Base-by-base conservation (phyloP, 768 basidiomycete genomes). In the Hortiboletus flavorubellus region DNA sequence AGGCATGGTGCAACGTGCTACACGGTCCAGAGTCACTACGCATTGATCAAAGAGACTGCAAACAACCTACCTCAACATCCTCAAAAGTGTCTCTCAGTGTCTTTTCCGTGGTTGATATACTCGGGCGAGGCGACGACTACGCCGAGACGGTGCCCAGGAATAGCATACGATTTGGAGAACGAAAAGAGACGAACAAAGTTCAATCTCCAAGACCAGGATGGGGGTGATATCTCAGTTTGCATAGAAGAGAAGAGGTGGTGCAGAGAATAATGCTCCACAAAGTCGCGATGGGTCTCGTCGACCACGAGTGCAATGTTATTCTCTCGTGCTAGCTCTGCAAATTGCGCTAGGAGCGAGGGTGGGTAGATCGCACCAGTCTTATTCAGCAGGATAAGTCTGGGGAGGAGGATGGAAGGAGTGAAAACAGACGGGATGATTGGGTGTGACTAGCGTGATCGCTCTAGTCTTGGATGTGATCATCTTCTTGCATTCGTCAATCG, bases 41-140 rank as follows among this genome's bases (percentile, higher is more conserved):
- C 31, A 38, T 37, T 29, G 7, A 31, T 18, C n/a, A 40, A 26
- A 8, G 23, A 35, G 6, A 23, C 26, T 2, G 1, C n/a, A 4
- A 21, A 37, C 11, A 9, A 40, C 76, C 5, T 31, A 93, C 93
- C 75, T 93, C 95, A 6, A 97, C 97, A 70, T 98, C 96, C 31
- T 97, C 96, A 65, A 99, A 99, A 0, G 93, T 94, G 65, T 98
- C 96, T 41, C 97, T 76, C 6, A 99, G 74, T 0, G 93, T 95
- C 76, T 96, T 98, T 69, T 99, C 97, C 0, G 93, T 78, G 61
- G 14, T 59, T 59, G 8, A 87, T 71, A 46, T 92, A 68, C 0
- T 65, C 56, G 0, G 84, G 81, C 0, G 84, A 81, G 1, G 86
- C 85, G 18, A 83, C 78, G 53, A 93, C 77, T 5, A 80, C 78